These are phyloP conservation scores for Linum lewisii DNA, from an alignment of 345 rosid genomes.

Conservation along the genomic window DNA sequence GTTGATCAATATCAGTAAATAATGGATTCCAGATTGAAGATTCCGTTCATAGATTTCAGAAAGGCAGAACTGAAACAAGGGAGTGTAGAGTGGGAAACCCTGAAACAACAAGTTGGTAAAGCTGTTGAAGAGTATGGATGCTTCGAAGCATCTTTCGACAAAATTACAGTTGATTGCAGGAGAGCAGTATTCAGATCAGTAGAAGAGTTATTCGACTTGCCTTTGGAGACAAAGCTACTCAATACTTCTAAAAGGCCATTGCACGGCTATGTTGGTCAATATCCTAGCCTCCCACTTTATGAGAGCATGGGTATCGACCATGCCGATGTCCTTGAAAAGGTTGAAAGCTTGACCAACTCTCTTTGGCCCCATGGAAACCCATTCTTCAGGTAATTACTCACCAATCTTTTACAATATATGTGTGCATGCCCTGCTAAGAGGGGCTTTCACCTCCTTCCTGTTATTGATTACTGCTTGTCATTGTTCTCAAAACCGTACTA, in stretches of 20 bases:
- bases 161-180: constrained; percentile 13
- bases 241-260: constrained; percentile 30
- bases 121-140: constrained; percentile 36
- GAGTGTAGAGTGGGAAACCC: constrained; percentile 15
- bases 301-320: constrained; percentile 35
- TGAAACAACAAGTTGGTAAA: constrained; percentile 13
- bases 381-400: constrained; percentile 19
- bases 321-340: constrained; percentile 7
- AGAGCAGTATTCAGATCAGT: constrained; percentile 13
- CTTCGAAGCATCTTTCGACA: constrained; percentile 24
- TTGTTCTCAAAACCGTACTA: no score
- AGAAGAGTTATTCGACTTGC: constrained; percentile 26
- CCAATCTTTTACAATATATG: no score
- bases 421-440: no score
- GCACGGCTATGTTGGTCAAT: constrained; percentile 29
- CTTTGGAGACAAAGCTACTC: constrained; percentile 17
- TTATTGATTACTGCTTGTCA: no score
- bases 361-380: constrained; percentile 37
- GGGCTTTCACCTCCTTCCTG: no score
- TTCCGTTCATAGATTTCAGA: constrained; percentile 28
- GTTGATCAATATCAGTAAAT: no score
- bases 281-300: constrained; percentile 17
- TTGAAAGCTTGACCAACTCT: constrained; percentile 10
- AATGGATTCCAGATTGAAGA: no score
- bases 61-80: constrained; percentile 15